These are phyloP conservation scores for Plenodomus biglobosus DNA, from an alignment of 2,329 filamentous ascomycete genomes.

Conservation along the genomic window DNA sequence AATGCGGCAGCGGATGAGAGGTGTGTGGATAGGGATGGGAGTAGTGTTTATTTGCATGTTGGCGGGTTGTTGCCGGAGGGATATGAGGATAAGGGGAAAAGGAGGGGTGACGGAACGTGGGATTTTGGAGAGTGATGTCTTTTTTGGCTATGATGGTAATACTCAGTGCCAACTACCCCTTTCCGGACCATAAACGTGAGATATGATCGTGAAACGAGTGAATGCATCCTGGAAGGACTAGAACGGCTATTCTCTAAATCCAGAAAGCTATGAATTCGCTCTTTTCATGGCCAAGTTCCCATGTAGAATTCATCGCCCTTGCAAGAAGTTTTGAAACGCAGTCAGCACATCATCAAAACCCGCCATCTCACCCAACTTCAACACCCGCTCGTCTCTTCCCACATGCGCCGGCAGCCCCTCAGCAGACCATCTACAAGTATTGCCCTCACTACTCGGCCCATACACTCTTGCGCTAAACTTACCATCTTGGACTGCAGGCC, in stretches of 20 bases:
- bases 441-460: conserved; percentile 32
- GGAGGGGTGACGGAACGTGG: conserved; percentile 26
- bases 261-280: too few relatives aligned
- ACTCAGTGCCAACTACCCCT: too few relatives aligned
- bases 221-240: too few relatives aligned
- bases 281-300: too few relatives aligned
- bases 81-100: conserved; percentile 31
- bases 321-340: conserved; percentile 33
- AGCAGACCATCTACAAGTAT: conserved; percentile 29
- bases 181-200: too few relatives aligned
- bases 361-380: conserved; percentile 29
- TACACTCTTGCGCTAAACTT: conserved; percentile 32
- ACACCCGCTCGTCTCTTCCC: conserved; percentile 26
- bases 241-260: too few relatives aligned
- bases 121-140: conserved; percentile 16
- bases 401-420: conserved; percentile 29
- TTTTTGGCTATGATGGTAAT: too few relatives aligned
- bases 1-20: conserved; percentile 24
- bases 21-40: conserved; percentile 35
- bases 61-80: conserved; percentile 28
- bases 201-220: too few relatives aligned
- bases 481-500: conserved; percentile 30
- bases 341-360: conserved; percentile 30
- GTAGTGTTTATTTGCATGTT: conserved; percentile 36
- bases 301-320: conserved; percentile 11